Percentiles rank a stretch among this genome's conserved stretches.
Evolutionary conservation across 2,329 filamentous ascomycete genomes (phyloP).

Genomic region (Metarhizium robertsii): DNA sequence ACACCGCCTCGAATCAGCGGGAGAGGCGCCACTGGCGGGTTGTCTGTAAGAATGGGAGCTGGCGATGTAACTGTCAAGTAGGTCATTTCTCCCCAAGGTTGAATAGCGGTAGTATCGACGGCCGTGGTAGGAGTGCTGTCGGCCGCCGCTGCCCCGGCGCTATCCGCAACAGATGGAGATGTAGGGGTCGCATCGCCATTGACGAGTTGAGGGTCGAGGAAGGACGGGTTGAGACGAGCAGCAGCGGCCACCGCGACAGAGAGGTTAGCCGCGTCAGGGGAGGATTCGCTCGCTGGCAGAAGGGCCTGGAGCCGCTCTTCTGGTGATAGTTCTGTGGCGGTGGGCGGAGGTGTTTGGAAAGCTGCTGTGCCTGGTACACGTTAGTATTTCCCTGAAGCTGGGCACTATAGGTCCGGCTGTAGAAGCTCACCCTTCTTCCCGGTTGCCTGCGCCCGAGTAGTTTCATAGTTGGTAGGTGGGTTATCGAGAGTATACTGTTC

Average conservation of each 20-base stretch:
- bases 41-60: conserved; percentile 20
- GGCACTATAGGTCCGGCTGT: not conserved
- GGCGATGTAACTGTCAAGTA: conserved; percentile 31
- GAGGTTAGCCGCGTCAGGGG: conserved; percentile 38
- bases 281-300: conserved; percentile 24
- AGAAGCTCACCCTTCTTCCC: conserved; percentile 15
- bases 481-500: conserved; percentile 52
- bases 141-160: conserved; percentile 13
- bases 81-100: conserved; percentile 46
- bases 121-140: conserved; percentile 12
- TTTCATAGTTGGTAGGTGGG: conserved; percentile 40
- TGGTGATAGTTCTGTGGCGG: conserved; percentile 26
- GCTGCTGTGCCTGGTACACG: conserved; percentile 6
- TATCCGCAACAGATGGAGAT: conserved; percentile 16
- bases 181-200: conserved; percentile 20
- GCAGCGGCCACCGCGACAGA: conserved; percentile 48
- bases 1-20: conserved; percentile 35
- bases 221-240: conserved; percentile 43
- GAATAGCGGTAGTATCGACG: conserved; percentile 18
- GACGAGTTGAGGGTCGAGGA: conserved; percentile 43
- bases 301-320: conserved; percentile 44
- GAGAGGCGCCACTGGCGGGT: conserved; percentile 20
- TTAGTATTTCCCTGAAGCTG: conserved; percentile 4
- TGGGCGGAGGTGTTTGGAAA: conserved; percentile 16
- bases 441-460: conserved; percentile 12